A percentile compares a stretch with the other conserved stretches of the same genome.
phyloP scores from a whole-genome alignment of 768 basidiomycete genomes.

The Aureoboletus auriporus region DNA sequence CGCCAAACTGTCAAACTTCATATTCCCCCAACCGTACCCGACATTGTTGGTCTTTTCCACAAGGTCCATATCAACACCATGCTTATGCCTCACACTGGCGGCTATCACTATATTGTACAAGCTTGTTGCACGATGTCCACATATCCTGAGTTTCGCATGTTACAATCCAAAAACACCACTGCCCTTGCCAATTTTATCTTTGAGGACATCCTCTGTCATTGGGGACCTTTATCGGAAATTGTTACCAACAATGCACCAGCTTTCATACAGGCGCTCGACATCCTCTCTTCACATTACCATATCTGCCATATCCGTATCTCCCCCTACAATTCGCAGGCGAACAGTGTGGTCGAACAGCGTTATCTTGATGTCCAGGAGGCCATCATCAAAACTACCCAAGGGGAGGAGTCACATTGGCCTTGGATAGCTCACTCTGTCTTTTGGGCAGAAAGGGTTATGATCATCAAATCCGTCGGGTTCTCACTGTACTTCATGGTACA shows the following conservation, averaged over 20 bases:
- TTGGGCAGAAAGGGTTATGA: too few species aligned
- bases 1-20: conserved; percentile 17
- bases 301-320: neutral
- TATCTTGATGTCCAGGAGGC: too few species aligned
- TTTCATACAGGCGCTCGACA: neutral
- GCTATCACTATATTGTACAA: conserved; percentile 18
- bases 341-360: too few species aligned
- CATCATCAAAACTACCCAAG: too few species aligned
- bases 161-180: conserved; percentile 15
- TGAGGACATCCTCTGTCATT: conserved; percentile 15
- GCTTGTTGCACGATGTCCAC: neutral
- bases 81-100: too few species aligned
- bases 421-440: too few species aligned
- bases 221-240: conserved; percentile 1
- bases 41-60: conserved; percentile 9
- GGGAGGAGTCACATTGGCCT: too few species aligned
- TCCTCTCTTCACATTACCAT: neutral
- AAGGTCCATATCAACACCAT: conserved; percentile 2
- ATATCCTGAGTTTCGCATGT: conserved; percentile 28
- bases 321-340: neutral
- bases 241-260: neutral
- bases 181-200: conserved; percentile 14
- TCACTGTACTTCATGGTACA: too few species aligned
- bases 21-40: conserved; percentile 8
- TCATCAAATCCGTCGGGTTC: too few species aligned